phyloP scores from a whole-genome alignment of 2,329 filamentous ascomycete genomes.

The Anthostomella pinea region DNA sequence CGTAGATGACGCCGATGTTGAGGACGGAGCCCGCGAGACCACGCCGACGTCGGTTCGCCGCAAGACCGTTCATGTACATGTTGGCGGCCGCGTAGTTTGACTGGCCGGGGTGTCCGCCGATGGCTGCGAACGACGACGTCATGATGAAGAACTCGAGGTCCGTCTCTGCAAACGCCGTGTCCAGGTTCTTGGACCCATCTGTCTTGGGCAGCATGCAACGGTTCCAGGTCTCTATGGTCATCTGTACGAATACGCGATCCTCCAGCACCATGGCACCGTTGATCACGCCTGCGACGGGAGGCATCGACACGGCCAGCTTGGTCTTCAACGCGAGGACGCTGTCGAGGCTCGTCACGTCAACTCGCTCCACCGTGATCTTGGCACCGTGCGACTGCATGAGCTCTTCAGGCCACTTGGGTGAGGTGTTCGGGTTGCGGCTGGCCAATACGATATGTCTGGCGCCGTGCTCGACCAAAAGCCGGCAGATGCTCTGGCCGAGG shows the following conservation, averaged over 20 bases:
- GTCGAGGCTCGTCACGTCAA: conserved; percentile 26
- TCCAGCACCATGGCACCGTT: conserved; percentile 47
- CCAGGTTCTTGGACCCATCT: conserved; percentile 38
- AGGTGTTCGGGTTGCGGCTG: conserved; percentile 35
- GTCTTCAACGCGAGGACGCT: conserved; percentile 29
- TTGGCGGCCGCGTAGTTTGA: conserved; percentile 45
- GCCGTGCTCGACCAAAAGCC: conserved; percentile 36
- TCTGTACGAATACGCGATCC: conserved; percentile 40
- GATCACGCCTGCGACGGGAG: conserved; percentile 37
- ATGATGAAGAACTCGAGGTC: conserved; percentile 46
- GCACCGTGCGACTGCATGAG: conserved; percentile 22
- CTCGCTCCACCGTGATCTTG: conserved; percentile 21
- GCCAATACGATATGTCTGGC: conserved; percentile 39
- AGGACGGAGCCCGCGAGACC: conserved; percentile 38
- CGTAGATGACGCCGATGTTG: conserved; percentile 46
- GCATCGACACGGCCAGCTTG: conserved; percentile 20
- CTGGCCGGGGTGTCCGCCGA: conserved; percentile 43
- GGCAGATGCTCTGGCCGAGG: conserved; percentile 42
- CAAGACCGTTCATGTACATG: conserved; percentile 47
- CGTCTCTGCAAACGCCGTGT: conserved; percentile 31
- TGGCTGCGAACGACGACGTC: conserved; percentile 44
- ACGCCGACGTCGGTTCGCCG: conserved; percentile 33
- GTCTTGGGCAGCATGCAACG: conserved; percentile 41
- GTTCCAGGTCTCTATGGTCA: conserved; percentile 36
- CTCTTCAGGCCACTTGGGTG: conserved; percentile 33